These are phyloP conservation scores for Mycena rosella DNA, from an alignment of 768 basidiomycete species.

Conservation along the genomic window DNA sequence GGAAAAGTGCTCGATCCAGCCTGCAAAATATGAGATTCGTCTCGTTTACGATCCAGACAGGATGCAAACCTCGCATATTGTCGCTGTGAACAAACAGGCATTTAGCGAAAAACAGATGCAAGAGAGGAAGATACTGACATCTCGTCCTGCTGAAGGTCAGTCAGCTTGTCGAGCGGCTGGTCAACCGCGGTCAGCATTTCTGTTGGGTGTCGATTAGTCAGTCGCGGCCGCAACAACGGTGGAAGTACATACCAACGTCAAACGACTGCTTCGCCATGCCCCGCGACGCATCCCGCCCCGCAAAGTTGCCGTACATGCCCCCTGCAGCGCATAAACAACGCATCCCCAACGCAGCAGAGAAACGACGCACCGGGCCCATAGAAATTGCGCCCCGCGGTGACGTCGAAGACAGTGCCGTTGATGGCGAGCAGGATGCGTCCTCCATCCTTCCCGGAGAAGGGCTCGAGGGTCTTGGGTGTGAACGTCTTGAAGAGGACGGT, in stretches of 20 bases:
- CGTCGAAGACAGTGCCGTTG: constrained; percentile 91
- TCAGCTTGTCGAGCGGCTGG: constrained; percentile 85
- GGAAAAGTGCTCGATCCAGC: constrained; percentile 95
- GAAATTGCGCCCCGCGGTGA: constrained; percentile 89
- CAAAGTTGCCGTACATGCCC: constrained; percentile 98
- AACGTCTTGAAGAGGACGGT: constrained; percentile 83
- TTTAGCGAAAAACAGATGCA: constrained; percentile 25
- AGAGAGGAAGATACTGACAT: constrained; percentile 67
- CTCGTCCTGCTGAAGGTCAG: constrained; percentile 83
- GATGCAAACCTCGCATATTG: constrained; percentile 85
- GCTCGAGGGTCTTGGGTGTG: constrained; percentile 80
- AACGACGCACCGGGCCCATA: constrained; percentile 89
- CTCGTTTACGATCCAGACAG: neutral
- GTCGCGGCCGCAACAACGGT: neutral
- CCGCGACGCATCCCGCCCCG: constrained; percentile 93
- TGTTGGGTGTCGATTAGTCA: constrained; percentile 41
- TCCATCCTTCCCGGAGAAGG: constrained; percentile 73
- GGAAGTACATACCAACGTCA: constrained; percentile 70
- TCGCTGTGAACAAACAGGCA: constrained; percentile 63
- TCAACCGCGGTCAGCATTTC: constrained; percentile 94
- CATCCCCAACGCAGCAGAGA: constrained; percentile 1
- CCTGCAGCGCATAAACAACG: constrained; percentile 57
- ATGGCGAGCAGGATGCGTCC: constrained; percentile 90
- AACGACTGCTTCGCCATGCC: constrained; percentile 99
- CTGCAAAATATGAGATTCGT: constrained; percentile 49